Conservation (phyloP, 2,329 filamentous ascomycete genomes). For the Botrytis hyacinthi region DNA sequence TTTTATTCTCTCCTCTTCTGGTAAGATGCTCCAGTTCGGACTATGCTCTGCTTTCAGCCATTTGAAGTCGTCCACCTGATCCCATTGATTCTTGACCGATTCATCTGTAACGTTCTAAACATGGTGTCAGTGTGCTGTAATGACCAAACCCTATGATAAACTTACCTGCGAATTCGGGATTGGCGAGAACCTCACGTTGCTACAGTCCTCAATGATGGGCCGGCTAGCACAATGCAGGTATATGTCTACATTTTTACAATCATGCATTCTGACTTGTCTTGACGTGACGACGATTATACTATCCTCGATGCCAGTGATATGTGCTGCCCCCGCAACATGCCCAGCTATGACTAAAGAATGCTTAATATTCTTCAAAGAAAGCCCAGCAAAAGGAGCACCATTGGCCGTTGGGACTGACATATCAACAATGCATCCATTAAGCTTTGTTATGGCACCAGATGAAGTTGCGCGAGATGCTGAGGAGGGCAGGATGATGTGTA, state of each 20-base stretch:
- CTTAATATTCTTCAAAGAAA: constrained; percentile 67
- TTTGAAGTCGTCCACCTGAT: constrained; percentile 94
- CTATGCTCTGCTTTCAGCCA: constrained; percentile 86
- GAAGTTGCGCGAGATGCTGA: constrained; percentile 69
- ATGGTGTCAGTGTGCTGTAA: constrained; percentile 19
- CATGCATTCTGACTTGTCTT: constrained; percentile 90
- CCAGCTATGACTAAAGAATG: constrained; percentile 75
- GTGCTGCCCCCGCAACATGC: constrained; percentile 73
- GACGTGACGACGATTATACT: constrained; percentile 76
- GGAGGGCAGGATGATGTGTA: constrained; percentile 74
- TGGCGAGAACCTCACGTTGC: constrained; percentile 72
- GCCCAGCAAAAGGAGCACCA: constrained; percentile 66
- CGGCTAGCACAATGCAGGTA: constrained; percentile 80
- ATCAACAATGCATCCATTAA: constrained; percentile 73
- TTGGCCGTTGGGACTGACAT: constrained; percentile 66
- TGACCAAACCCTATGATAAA: constrained; percentile 24
- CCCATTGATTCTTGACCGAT: constrained; percentile 66
- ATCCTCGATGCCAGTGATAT: constrained; percentile 72
- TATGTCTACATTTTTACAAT: constrained; percentile 75
- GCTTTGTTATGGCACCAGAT: constrained; percentile 68
- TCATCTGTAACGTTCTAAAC: constrained; percentile 33
- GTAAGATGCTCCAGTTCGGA: constrained; percentile 80
- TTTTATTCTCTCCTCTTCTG: constrained; percentile 55
- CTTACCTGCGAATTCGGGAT: constrained; percentile 69
- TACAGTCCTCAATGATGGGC: constrained; percentile 92